Base-by-base conservation (phyloP, 1,284 basidiomycete species). In the Tranzscheliella williamsii region DNA sequence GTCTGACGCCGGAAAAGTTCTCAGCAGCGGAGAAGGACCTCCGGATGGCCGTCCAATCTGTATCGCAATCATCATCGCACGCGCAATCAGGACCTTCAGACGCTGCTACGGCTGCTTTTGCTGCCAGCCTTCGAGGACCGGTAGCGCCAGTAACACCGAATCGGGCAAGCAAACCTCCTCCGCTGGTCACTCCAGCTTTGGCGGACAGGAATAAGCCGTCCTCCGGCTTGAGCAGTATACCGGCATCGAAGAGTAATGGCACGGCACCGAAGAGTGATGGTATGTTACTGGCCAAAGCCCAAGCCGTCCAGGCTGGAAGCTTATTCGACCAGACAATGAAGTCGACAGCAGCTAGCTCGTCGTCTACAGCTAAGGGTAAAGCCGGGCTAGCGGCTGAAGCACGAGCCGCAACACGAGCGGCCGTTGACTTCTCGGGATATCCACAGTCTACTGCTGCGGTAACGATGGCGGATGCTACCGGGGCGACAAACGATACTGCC, bases 271-370 rank as follows among this genome's bases (percentile, higher is more conserved):
- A 38, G 20, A 52, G 41, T 39, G 47, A 51, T n/a, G 40, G 52
- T 24, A 56, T 48, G n/a, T 41, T 65, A 31, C 30, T 60, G 15
- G 62, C 62, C 17, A 65, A 60, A 27, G 62, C 62, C 11, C 62
- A 65, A 23, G 62, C 62, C 1, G 36, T 54, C 13, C 62, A 65
- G 21, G 51, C 55, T 21, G 62, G 55, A 8, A 52, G 51, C 33
- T 42, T 65, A 11, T 65, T 65, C 18, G 55, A 57, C 30, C 49
- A 48, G 30, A 46, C 60, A 2, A 46, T 62, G 52, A 43, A 53
- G 31, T 38, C 49, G 13, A 24, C 6, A 8, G 20, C 8, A 13
- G 9, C 35, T 9, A 37, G 32, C 18, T 11, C 32, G 11, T 17
- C 32, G 9, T 17, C 9, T 8, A 34, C 8, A 9, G 8, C 13